phyloP scores from a whole-genome alignment of 2,329 filamentous ascomycete genomes.

The Xylariaceae sp. region DNA sequence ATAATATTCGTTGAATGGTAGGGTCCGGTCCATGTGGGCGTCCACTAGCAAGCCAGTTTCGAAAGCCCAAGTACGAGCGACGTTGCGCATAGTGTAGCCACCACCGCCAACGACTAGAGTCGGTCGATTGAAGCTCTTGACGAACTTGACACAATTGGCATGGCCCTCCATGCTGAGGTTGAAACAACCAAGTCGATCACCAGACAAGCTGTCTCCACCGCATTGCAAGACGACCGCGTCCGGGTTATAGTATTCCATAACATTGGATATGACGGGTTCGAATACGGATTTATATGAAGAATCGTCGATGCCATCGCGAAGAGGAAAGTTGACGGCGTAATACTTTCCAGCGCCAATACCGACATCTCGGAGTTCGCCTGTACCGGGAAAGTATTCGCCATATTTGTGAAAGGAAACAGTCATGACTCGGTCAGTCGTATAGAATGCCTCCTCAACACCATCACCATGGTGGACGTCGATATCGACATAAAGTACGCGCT shows the following conservation, averaged over 20 bases:
- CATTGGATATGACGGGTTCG: slow-evolving; percentile 78
- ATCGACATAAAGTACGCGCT: slow-evolving; percentile 93
- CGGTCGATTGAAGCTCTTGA: slow-evolving; percentile 78
- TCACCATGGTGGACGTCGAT: slow-evolving; percentile 94
- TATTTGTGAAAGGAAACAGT: slow-evolving; percentile 96
- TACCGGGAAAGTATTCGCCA: slow-evolving; percentile 92
- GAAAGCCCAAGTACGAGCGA: slow-evolving; percentile 93
- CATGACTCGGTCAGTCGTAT: slow-evolving; percentile 87
- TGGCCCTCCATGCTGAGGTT: slow-evolving; percentile 96
- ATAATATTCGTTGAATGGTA: slow-evolving; percentile 97
- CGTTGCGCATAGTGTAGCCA: slow-evolving; percentile 95
- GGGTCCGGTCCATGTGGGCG: slow-evolving; percentile 70
- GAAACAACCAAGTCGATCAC: slow-evolving; percentile 91
- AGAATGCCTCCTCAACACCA: slow-evolving; percentile 89
- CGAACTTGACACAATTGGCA: slow-evolving; percentile 86
- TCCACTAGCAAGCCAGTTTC: slow-evolving; percentile 89
- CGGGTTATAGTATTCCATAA: slow-evolving; percentile 83
- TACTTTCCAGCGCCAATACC: slow-evolving; percentile 84
- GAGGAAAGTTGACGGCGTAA: slow-evolving; percentile 84
- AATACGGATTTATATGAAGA: slow-evolving; percentile 86
- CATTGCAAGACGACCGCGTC: slow-evolving; percentile 93
- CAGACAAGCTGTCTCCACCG: slow-evolving; percentile 88
- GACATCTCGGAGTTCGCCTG: slow-evolving; percentile 78
- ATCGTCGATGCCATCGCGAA: slow-evolving; percentile 89
- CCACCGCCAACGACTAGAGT: slow-evolving; percentile 92